Evolutionary conservation across 2,329 filamentous ascomycete genomes (phyloP).

Genomic region (Botrytis porri): DNA sequence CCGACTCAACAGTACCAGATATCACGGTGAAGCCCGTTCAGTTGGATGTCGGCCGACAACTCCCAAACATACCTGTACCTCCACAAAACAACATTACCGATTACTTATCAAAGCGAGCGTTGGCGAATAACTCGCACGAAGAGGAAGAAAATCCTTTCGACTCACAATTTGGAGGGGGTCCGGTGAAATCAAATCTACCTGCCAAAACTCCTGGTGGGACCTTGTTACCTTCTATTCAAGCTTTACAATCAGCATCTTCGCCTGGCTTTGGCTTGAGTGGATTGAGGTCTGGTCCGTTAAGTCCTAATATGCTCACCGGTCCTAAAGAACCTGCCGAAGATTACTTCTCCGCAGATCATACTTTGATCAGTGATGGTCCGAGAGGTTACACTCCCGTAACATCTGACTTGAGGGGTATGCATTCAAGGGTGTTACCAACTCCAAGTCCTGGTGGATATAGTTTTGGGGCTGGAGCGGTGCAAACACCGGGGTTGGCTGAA

Average conservation of each 20-base stretch:
- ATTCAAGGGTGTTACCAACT: constrained; percentile 39
- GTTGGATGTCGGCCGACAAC: background rate
- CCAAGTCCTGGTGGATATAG: constrained; percentile 94
- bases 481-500: constrained; percentile 83
- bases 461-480: constrained; percentile 74
- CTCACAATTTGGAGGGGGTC: constrained; percentile 65
- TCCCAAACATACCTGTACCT: constrained; percentile 47
- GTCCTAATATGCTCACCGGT: constrained; percentile 94
- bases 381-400: constrained; percentile 90
- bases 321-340: constrained; percentile 61
- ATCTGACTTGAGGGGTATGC: constrained; percentile 70
- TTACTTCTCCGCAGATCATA: constrained; percentile 81
- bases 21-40: background rate
- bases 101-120: constrained; percentile 51
- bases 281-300: constrained; percentile 85
- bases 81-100: constrained; percentile 55
- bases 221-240: constrained; percentile 83
- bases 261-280: constrained; percentile 78
- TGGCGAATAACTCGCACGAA: constrained; percentile 45
- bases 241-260: constrained; percentile 85
- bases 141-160: constrained; percentile 96
- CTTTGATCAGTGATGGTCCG: constrained; percentile 32
- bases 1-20: background rate
- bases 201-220: constrained; percentile 78
- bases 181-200: constrained; percentile 48